These are phyloP conservation scores for Ziziphus jujuba DNA, from an alignment of 306 rosid genomes.

Conservation along the genomic window DNA sequence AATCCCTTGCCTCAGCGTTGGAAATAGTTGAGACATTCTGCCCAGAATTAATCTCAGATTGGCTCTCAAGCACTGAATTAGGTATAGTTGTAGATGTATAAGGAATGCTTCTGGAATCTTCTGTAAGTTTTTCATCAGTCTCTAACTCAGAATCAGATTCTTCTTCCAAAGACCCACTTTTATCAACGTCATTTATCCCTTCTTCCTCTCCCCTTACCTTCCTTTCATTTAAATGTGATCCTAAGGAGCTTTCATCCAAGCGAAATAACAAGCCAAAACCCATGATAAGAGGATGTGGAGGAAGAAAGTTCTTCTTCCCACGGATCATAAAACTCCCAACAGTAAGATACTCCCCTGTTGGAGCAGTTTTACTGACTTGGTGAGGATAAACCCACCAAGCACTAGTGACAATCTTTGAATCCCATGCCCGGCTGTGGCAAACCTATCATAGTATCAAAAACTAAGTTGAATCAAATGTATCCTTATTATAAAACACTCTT, in stretches of 20 bases:
- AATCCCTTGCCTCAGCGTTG: conserved; percentile 27
- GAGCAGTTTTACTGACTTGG: conserved; percentile 99
- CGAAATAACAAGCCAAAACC: conserved; percentile 94
- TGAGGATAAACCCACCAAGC: conserved; percentile 99
- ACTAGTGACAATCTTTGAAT: conserved; percentile 97
- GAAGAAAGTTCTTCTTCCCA: conserved; percentile 94
- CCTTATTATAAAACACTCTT: conserved; percentile 29
- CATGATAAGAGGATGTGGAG: conserved; percentile 97
- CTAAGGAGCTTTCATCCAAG: conserved; percentile 96
- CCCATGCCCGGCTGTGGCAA: conserved; percentile 99
- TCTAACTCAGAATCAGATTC: conserved; percentile 73
- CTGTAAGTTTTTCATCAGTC: conserved; percentile 41
- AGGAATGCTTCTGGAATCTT: conserved; percentile 37
- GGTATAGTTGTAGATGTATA: conserved; percentile 32
- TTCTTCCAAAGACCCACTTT: conserved; percentile 53
- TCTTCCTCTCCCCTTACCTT: conserved; percentile 99
- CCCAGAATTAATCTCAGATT: conserved; percentile 30
- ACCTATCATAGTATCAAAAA: conserved; percentile 54
- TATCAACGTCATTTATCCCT: conserved; percentile 59
- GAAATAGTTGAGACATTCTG: conserved; percentile 29
- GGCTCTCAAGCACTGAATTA: conserved; percentile 28
- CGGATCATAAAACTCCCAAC: conserved; percentile 98
- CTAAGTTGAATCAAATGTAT: neutral
- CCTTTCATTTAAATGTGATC: conserved; percentile 95
- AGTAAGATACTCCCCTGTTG: conserved; percentile 97